phyloP scores from a whole-genome alignment of 495 filamentous ascomycete species.

The Aspergillus egyptiacus region DNA sequence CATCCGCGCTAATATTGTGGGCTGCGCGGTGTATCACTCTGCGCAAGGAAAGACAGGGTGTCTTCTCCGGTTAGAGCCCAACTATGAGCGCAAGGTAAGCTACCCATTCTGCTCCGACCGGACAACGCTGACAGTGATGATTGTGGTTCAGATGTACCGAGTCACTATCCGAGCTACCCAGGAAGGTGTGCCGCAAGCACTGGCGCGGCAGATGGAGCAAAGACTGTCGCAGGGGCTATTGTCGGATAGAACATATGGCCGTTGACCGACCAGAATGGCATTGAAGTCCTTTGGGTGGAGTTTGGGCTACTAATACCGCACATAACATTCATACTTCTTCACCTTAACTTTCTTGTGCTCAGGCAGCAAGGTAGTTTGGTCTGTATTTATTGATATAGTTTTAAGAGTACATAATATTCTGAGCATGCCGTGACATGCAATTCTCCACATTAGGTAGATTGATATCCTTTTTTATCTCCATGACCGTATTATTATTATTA shows the following conservation, averaged over 20 bases:
- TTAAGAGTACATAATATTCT: slow-evolving; percentile 14
- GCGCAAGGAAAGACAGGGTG: slow-evolving; percentile 89
- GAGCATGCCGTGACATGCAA: slow-evolving; percentile 4
- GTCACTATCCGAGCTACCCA: slow-evolving; percentile 93
- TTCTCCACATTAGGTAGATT: background rate
- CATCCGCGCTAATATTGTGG: slow-evolving; percentile 87
- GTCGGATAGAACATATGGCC: slow-evolving; percentile 12
- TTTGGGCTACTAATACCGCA: slow-evolving; percentile 12
- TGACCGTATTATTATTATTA: no score
- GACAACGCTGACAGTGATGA: slow-evolving; percentile 9
- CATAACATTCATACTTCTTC: background rate
- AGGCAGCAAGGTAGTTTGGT: background rate
- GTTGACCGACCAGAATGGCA: background rate
- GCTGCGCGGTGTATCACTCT: slow-evolving; percentile 83
- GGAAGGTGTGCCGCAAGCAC: slow-evolving; percentile 71
- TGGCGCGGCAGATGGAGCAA: slow-evolving; percentile 84
- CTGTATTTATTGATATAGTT: slow-evolving; percentile 21
- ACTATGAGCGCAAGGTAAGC: slow-evolving; percentile 76
- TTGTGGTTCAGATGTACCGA: slow-evolving; percentile 71
- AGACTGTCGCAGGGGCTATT: slow-evolving; percentile 53
- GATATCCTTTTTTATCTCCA: background rate
- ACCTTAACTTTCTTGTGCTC: slow-evolving; percentile 8
- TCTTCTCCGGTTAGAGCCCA: slow-evolving; percentile 88
- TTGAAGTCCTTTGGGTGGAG: no score
- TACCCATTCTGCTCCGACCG: background rate